phyloP scores from a whole-genome alignment of 257 asterid genomes.

The Perilla frutescens region DNA sequence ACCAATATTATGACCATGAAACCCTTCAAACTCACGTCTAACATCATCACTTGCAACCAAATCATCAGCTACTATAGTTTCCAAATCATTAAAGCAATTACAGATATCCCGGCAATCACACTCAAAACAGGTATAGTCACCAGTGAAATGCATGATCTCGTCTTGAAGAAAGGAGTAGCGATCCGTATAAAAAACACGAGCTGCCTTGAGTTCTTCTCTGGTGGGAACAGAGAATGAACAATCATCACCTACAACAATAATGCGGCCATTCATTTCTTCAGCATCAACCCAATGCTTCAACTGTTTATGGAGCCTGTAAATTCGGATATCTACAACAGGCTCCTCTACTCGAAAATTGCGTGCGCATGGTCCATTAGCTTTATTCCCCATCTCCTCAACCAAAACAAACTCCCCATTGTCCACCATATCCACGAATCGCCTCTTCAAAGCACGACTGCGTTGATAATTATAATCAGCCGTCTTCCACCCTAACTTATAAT shows the following conservation, averaged over 20 bases:
- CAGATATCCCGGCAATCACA: background rate
- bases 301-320: background rate
- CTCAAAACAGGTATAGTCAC: background rate
- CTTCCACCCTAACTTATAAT: background rate
- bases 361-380: background rate
- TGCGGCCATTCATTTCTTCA: background rate
- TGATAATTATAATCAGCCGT: background rate
- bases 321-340: background rate
- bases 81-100: background rate
- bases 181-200: background rate
- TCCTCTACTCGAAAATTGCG: background rate
- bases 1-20: background rate
- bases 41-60: background rate
- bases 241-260: background rate
- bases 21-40: background rate
- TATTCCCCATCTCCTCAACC: constrained; percentile 2
- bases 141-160: background rate
- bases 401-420: background rate
- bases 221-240: background rate
- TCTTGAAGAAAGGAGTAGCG: background rate
- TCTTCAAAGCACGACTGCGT: background rate
- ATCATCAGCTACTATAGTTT: background rate
- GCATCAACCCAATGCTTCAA: background rate
- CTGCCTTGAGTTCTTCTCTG: background rate
- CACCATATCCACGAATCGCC: background rate